Percentiles rank a stretch among this genome's conserved stretches.
phyloP scores from a whole-genome alignment of 2,329 filamentous ascomycete genomes.

The Penicillium sp. region DNA sequence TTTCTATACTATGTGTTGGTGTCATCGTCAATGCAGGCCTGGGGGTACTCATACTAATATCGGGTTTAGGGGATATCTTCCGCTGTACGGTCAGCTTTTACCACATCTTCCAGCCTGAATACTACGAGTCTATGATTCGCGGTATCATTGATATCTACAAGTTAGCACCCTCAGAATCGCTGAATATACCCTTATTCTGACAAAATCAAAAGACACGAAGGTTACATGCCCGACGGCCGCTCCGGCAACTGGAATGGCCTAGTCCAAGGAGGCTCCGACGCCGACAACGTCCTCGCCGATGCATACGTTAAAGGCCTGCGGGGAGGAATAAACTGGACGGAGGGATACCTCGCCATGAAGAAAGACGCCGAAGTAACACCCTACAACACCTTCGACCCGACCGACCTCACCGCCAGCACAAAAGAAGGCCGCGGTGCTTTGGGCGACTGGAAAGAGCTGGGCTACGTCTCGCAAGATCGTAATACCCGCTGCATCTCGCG shows the following conservation, averaged over 20 bases:
- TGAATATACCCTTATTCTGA: too few relatives aligned
- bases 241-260: slow-evolving; percentile 63
- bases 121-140: slow-evolving; percentile 62
- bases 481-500: slow-evolving; percentile 59
- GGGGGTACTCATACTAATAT: not conserved
- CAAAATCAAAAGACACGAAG: slow-evolving; percentile 35
- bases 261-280: slow-evolving; percentile 63
- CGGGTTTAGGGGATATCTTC: slow-evolving; percentile 55
- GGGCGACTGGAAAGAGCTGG: slow-evolving; percentile 61
- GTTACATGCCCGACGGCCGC: slow-evolving; percentile 62
- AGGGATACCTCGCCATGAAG: slow-evolving; percentile 60
- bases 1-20: slow-evolving; percentile 54
- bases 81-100: slow-evolving; percentile 62
- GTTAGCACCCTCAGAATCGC: slow-evolving; percentile 31
- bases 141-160: slow-evolving; percentile 65
- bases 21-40: slow-evolving; percentile 24
- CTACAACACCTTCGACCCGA: slow-evolving; percentile 54
- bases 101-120: slow-evolving; percentile 59
- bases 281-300: slow-evolving; percentile 68
- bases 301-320: slow-evolving; percentile 66
- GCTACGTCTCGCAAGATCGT: slow-evolving; percentile 59
- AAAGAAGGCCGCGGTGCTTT: slow-evolving; percentile 66
- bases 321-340: slow-evolving; percentile 60
- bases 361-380: slow-evolving; percentile 63
- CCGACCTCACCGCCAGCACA: slow-evolving; percentile 55